Percentiles rank a stretch among this genome's conserved stretches.
phyloP scores from a whole-genome alignment of 208 protist genomes.

The Crithidia thermophila region DNA sequence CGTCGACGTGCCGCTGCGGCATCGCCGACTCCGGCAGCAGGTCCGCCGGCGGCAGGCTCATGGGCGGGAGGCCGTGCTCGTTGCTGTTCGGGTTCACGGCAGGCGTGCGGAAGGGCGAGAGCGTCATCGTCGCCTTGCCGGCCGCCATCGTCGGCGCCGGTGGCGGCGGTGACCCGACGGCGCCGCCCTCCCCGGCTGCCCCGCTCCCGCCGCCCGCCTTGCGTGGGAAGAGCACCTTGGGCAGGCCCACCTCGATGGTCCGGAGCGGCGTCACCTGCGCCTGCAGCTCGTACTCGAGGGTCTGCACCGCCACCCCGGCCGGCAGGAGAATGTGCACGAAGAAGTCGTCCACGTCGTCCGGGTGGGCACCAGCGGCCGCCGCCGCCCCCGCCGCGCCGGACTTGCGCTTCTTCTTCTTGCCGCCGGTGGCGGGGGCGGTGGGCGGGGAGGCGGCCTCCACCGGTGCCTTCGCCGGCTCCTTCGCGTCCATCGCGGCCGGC shows the following conservation, averaged over 20 bases:
- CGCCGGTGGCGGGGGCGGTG: slow-evolving; percentile 11
- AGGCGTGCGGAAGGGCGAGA: slow-evolving; percentile 36
- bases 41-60: slow-evolving; percentile 53
- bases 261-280: slow-evolving; percentile 51
- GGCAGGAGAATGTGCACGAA: slow-evolving; percentile 67
- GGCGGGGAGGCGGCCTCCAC: background rate
- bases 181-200: background rate
- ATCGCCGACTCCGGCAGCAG: slow-evolving; percentile 15
- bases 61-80: slow-evolving; percentile 41
- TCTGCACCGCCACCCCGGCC: slow-evolving; percentile 33
- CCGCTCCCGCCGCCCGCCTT: slow-evolving; percentile 11
- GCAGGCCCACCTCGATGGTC: slow-evolving; percentile 54
- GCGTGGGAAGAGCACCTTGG: slow-evolving; percentile 43
- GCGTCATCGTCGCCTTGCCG: slow-evolving; percentile 2
- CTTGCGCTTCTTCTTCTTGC: slow-evolving; percentile 36
- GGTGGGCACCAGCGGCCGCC: slow-evolving; percentile 5
- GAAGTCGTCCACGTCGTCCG: slow-evolving; percentile 67
- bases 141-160: background rate
- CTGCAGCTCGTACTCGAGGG: slow-evolving; percentile 58
- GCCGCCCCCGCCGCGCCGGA: background rate
- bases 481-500: slow-evolving; percentile 13
- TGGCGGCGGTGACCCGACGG: slow-evolving; percentile 3
- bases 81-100: slow-evolving; percentile 26
- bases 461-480: slow-evolving; percentile 5
- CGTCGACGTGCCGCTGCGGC: background rate